Evolutionary conservation across 805 yeast species (phyloP), one percentile per base, ranked within the genome.

Genomic region (Saccharomycopsis babjevae): DNA sequence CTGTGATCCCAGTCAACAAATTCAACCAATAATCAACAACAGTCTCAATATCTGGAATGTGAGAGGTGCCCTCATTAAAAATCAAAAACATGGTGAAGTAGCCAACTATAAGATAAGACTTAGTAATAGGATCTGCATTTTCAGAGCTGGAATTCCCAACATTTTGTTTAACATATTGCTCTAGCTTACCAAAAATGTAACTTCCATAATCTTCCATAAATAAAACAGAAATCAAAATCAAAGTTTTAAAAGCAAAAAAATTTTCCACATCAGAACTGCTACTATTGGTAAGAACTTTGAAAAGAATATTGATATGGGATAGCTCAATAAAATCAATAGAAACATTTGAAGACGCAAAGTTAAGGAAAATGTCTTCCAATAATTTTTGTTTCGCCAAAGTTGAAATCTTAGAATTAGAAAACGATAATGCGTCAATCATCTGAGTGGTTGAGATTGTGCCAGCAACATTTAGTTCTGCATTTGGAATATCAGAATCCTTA

Each of bases 61-160:
- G 43, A 11, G 62, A 42, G 5, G 52, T 22, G 11, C 64, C 64
- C 8, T 56, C 64, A 50, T 61, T 57, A 32, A 59, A 13, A 7
- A 36, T 38, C 28, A 61, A 57, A 57, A 39, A 61, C 16, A 59
- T 25, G 2, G 64, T 57, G 18, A 61, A 61, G 40, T 61, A 61
- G 6, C 64, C 64, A 28, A 59, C 39, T 2, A 57, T 36, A 15
- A 56, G 40, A 15, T 34, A 46, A 2, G 62, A 28, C 36, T 58
- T 20, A 1, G 32, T 25, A 2, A 8, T 20, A 6, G 64, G 25
- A 57, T 56, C 30, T 18, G 28, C 16, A 15, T 30, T 50, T 32
- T 46, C 61, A 2, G 18, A 38, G 16, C 54, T 56, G 10, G 15
- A 30, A 40, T 46, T 46, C 22, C 32, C 52, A 32, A 54, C 34